These are phyloP conservation scores for Hagleromyces aurorensis DNA, from an alignment of 805 yeast species.

Conservation along the genomic window DNA sequence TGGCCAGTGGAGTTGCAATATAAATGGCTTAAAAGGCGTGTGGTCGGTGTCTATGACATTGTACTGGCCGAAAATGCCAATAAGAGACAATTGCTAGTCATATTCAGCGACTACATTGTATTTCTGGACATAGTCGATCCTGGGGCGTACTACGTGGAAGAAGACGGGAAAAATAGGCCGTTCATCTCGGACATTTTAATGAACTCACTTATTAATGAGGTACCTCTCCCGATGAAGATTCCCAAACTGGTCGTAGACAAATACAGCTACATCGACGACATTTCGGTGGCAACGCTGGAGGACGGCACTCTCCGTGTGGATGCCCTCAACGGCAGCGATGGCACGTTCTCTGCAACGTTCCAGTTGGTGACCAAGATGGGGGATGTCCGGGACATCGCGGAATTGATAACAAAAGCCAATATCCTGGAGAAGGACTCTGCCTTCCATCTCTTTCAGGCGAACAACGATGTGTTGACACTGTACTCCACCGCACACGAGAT, in stretches of 20 bases:
- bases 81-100: constrained; percentile 50
- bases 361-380: constrained; percentile 18
- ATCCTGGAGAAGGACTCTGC: constrained; percentile 74
- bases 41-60: constrained; percentile 64
- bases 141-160: constrained; percentile 19
- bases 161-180: constrained; percentile 33
- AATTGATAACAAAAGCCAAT: constrained; percentile 48
- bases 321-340: constrained; percentile 13
- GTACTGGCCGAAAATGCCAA: constrained; percentile 29
- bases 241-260: constrained; percentile 63
- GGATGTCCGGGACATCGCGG: constrained; percentile 59
- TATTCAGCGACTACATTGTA: constrained; percentile 75
- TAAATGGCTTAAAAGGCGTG: constrained; percentile 83
- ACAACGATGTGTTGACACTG: constrained; percentile 34
- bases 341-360: constrained; percentile 20
- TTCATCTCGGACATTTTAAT: constrained; percentile 71
- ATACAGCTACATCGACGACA: constrained; percentile 57
- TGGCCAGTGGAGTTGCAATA: constrained; percentile 87
- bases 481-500: constrained; percentile 68
- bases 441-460: constrained; percentile 69
- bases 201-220: constrained; percentile 85
- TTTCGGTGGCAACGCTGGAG: constrained; percentile 40
- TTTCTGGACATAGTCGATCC: constrained; percentile 49
- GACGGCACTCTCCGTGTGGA: constrained; percentile 25
- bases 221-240: constrained; percentile 54